Percentiles rank a stretch among this genome's conserved stretches.
These are phyloP conservation scores for Coniochaeta pulveracea DNA, from an alignment of 2,329 filamentous ascomycete genomes.

Conservation along the genomic window DNA sequence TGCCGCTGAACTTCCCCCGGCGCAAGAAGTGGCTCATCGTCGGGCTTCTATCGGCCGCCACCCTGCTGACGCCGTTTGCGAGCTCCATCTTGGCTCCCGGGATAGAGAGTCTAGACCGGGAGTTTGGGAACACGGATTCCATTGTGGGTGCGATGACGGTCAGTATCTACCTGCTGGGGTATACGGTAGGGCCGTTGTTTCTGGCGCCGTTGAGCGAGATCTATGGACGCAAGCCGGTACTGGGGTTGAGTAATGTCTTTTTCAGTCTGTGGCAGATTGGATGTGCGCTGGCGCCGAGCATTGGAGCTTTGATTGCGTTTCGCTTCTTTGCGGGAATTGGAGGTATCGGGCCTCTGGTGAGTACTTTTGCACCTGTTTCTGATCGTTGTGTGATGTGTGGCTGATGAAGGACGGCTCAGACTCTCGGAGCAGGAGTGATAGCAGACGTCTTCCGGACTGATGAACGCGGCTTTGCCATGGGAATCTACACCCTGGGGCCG, in stretches of 20 bases:
- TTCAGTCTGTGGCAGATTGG: slow-evolving; percentile 55
- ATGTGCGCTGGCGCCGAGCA: slow-evolving; percentile 45
- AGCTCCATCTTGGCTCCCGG: slow-evolving; percentile 48
- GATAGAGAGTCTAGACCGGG: slow-evolving; percentile 27
- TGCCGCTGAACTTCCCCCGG: slow-evolving; percentile 46
- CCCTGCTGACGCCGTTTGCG: slow-evolving; percentile 54
- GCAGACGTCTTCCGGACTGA: slow-evolving; percentile 39
- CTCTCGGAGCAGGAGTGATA: slow-evolving; percentile 43
- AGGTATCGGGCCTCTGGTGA: slow-evolving; percentile 36
- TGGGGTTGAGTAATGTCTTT: slow-evolving; percentile 43
- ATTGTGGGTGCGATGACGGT: slow-evolving; percentile 41
- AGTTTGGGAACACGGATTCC: slow-evolving; percentile 29
- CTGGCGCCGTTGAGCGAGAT: slow-evolving; percentile 51
- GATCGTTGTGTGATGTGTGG: not conserved
- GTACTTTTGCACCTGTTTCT: not conserved
- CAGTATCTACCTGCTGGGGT: slow-evolving; percentile 51
- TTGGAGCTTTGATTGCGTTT: slow-evolving; percentile 45
- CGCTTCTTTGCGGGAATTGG: slow-evolving; percentile 48
- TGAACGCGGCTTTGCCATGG: slow-evolving; percentile 34
- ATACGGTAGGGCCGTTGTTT: slow-evolving; percentile 44
- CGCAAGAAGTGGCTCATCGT: slow-evolving; percentile 47
- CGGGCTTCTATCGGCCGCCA: slow-evolving; percentile 45
- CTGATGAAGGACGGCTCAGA: slow-evolving; percentile 10
- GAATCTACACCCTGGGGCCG: slow-evolving; percentile 35
- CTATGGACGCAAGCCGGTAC: slow-evolving; percentile 47